Base-by-base conservation (phyloP, 345 rosid genomes). In the Rhodamnia argentea region DNA sequence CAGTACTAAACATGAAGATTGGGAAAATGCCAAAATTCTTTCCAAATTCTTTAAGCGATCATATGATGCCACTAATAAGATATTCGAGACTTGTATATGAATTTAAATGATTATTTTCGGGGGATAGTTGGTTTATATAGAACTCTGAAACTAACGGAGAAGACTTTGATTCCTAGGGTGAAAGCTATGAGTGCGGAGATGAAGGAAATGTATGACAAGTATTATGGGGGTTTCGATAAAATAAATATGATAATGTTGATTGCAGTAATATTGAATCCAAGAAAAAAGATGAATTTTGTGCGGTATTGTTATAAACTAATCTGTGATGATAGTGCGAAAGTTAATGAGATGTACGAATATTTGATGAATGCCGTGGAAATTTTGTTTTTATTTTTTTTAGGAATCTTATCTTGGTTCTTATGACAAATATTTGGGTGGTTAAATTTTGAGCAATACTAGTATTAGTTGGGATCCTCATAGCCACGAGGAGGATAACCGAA, bases 1-100 rank as follows among this genome's bases (percentile, higher is more conserved):
- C n/a, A 59, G 11, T 1, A 3, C 9, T 1, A 0, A 13, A 3
- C 1, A 59, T 2, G 70, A n/a, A 12, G 1, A 59, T n/a, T n/a
- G 4, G 7, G 9, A 59, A 59, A 13, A 59, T 59, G 2, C 4
- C 27, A 5, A n/a, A 26, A 7, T 59, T 59, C 14, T 59, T 59
- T 26, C 7, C 32, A 59, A 12, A 13, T 59, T 59, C n/a, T 59
- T n/a, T 16, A 12, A 59, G 18, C 12, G 11, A 14, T 59, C 1
- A n/a, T n/a, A 7, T 47, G 50, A 47, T 47, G 50, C 50, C 9
- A 47, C 50, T 9, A 47, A 47, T 1, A 47, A 47, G 0, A 59
- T 59, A 1, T 59, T 4, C 4, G 0, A 0, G 32, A 59, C 70
- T 59, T 59, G 70, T 59, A 59, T n/a, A 59, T 59, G 9, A 59